Evolutionary conservation across 306 rosid genomes (phyloP).

Genomic region (Fragaria vesca): DNA sequence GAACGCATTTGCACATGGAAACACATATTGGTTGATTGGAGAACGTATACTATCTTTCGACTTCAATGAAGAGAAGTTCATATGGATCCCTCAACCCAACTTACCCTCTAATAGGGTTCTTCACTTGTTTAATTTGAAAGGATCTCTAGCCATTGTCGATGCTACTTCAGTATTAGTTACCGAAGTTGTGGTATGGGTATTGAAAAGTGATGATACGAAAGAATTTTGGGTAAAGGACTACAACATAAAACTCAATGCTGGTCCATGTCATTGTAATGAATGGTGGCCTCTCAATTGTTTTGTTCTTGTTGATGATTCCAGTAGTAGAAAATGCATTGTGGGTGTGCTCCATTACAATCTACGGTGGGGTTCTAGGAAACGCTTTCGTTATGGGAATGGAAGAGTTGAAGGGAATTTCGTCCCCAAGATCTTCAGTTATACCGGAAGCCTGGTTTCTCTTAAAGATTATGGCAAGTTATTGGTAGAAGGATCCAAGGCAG

Average conservation of each 20-base stretch:
- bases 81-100: background rate
- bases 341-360: background rate
- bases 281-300: slow-evolving; percentile 7
- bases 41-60: background rate
- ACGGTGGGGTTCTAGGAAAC: background rate
- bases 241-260: background rate
- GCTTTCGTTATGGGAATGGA: background rate
- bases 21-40: background rate
- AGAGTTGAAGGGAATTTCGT: background rate
- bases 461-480: background rate
- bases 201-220: background rate
- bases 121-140: background rate
- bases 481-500: background rate
- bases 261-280: background rate
- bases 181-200: background rate
- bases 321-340: background rate
- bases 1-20: background rate
- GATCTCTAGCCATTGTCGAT: background rate
- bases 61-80: background rate
- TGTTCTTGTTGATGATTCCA: background rate
- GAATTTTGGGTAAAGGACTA: background rate
- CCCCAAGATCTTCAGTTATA: background rate
- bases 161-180: background rate
- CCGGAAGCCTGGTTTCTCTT: background rate
- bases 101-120: background rate